A percentile compares a stretch with the other conserved stretches of the same genome.
Evolutionary conservation across 768 basidiomycete species (phyloP).

Genomic region (Boletus subparvulus): DNA sequence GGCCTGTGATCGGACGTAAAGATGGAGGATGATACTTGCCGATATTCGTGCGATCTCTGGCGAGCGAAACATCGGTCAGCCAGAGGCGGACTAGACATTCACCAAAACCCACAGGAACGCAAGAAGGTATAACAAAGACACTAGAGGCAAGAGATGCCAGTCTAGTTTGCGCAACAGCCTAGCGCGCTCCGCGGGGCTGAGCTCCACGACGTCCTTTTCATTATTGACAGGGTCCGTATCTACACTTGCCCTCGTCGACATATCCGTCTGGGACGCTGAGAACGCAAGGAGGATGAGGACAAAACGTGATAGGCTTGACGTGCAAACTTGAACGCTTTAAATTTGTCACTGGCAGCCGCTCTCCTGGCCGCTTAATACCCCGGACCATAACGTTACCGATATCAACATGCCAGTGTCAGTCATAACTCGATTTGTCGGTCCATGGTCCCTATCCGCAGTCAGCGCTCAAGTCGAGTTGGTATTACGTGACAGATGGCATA

Average conservation of each 20-base stretch:
- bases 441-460: no score
- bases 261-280: background rate
- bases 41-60: slow-evolving; percentile 45
- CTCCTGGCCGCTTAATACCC: no score
- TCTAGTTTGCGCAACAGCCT: slow-evolving; percentile 44
- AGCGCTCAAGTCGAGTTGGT: no score
- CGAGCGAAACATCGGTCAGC: background rate
- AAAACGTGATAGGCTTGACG: background rate
- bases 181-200: slow-evolving; percentile 21
- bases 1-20: background rate
- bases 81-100: background rate
- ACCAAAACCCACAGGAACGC: slow-evolving; percentile 43
- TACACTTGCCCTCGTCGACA: slow-evolving; percentile 17
- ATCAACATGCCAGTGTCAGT: background rate
- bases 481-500: no score
- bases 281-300: background rate
- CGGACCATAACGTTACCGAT: background rate
- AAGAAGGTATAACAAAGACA: slow-evolving; percentile 45
- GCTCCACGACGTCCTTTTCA: slow-evolving; percentile 15
- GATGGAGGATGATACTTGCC: slow-evolving; percentile 28
- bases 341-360: no score
- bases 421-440: no score
- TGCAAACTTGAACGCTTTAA: no score
- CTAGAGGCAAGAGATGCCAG: slow-evolving; percentile 43
- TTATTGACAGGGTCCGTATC: slow-evolving; percentile 5